Percentiles rank a stretch among this genome's conserved stretches.
phyloP scores from a whole-genome alignment of 768 basidiomycete genomes.

The Panus rudis region DNA sequence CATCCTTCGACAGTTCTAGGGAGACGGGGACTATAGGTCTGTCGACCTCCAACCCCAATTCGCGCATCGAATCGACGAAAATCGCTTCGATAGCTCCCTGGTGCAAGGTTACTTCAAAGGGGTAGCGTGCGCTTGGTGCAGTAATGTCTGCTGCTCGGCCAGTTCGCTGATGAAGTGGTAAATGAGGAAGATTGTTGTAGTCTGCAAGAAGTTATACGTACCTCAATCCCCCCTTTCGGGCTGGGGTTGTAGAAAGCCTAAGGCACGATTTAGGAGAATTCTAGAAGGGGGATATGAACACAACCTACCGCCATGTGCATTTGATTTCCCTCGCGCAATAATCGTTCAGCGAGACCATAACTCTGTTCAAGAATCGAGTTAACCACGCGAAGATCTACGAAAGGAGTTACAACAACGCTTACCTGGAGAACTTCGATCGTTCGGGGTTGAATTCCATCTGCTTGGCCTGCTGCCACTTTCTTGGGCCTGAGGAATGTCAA shows the following conservation, averaged over 20 bases:
- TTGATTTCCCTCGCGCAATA: slow-evolving; percentile 59
- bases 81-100: slow-evolving; percentile 59
- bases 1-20: slow-evolving; percentile 38
- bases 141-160: slow-evolving; percentile 57
- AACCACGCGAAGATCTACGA: not conserved
- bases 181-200: not conserved
- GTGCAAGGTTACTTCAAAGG: slow-evolving; percentile 65
- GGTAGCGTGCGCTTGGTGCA: slow-evolving; percentile 57
- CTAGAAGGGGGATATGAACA: not conserved
- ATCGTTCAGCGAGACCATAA: slow-evolving; percentile 64
- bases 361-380: slow-evolving; percentile 36
- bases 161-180: slow-evolving; percentile 37
- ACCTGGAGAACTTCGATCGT: slow-evolving; percentile 48
- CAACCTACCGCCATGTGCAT: slow-evolving; percentile 59
- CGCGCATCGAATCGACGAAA: slow-evolving; percentile 48
- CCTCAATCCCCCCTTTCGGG: slow-evolving; percentile 55
- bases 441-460: slow-evolving; percentile 50
- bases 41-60: slow-evolving; percentile 40
- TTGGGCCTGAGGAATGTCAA: slow-evolving; percentile 21
- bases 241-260: slow-evolving; percentile 75
- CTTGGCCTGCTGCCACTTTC: slow-evolving; percentile 40
- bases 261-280: not conserved
- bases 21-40: slow-evolving; percentile 44
- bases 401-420: not conserved
- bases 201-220: slow-evolving; percentile 17